Conservation (phyloP, 805 yeast genomes). For the Millerozyma acaciae region DNA sequence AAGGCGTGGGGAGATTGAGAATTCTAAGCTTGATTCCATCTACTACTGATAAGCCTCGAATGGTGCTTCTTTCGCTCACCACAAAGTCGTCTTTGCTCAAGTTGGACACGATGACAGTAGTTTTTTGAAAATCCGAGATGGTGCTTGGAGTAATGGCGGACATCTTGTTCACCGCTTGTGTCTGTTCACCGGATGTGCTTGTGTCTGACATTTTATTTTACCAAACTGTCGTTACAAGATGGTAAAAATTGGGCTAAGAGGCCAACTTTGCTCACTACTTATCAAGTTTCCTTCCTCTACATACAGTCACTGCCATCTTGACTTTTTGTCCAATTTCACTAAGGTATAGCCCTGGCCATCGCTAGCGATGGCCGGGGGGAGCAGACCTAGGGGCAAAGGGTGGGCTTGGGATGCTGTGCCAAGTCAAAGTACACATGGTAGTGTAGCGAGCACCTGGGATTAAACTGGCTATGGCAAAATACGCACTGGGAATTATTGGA, state of each 20-base stretch:
- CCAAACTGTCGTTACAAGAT: too few species aligned
- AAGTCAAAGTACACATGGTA: conserved; percentile 32
- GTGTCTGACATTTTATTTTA: too few species aligned
- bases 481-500: conserved; percentile 15
- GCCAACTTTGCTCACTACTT: too few species aligned
- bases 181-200: too few species aligned
- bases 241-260: too few species aligned
- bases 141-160: too few species aligned
- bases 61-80: conserved; percentile 8
- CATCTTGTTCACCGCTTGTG: too few species aligned
- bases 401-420: background rate
- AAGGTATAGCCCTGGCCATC: too few species aligned
- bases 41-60: conserved; percentile 23
- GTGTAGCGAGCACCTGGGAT: conserved; percentile 37
- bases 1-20: conserved; percentile 19
- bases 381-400: background rate
- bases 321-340: too few species aligned
- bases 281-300: background rate
- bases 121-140: too few species aligned
- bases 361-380: too few species aligned
- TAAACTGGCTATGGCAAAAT: conserved; percentile 26
- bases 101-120: conserved; percentile 36
- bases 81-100: conserved; percentile 29
- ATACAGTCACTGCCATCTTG: conserved; percentile 1
- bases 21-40: conserved; percentile 32